phyloP scores from a whole-genome alignment of 345 rosid genomes.

The Rhizophora mangle region DNA sequence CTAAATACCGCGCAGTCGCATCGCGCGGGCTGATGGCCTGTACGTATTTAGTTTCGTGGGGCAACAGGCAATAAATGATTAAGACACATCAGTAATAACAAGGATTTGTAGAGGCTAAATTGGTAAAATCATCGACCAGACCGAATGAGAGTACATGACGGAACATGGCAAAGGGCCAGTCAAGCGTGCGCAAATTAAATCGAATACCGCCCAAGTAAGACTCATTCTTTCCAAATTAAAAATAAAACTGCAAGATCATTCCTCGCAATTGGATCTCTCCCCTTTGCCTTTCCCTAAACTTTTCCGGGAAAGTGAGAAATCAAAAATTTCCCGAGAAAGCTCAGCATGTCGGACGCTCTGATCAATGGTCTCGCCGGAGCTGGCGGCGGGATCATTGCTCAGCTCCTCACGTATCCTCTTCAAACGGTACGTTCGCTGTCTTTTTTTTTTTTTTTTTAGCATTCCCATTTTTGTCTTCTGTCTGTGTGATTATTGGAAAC shows the following conservation, averaged over 20 bases:
- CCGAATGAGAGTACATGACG: too few relatives aligned
- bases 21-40: too few relatives aligned
- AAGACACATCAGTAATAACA: too few relatives aligned
- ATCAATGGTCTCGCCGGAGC: constrained; percentile 96
- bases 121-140: too few relatives aligned
- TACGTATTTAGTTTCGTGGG: too few relatives aligned
- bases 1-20: too few relatives aligned
- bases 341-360: constrained; percentile 85
- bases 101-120: too few relatives aligned
- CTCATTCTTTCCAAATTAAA: not conserved
- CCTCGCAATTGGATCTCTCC: not conserved
- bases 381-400: constrained; percentile 97
- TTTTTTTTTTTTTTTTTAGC: not conserved
- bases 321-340: constrained; percentile 1
- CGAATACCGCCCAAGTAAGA: not conserved
- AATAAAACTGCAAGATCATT: not conserved
- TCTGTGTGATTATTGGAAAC: not conserved
- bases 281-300: not conserved
- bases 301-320: constrained; percentile 3
- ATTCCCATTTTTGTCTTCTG: not conserved
- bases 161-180: too few relatives aligned
- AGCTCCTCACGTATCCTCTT: constrained; percentile 89
- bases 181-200: not conserved
- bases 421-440: constrained; percentile 54
- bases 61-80: too few relatives aligned